These are phyloP conservation scores for Aspergillus sp. DNA, from an alignment of 2,329 filamentous ascomycete genomes.

Conservation along the genomic window DNA sequence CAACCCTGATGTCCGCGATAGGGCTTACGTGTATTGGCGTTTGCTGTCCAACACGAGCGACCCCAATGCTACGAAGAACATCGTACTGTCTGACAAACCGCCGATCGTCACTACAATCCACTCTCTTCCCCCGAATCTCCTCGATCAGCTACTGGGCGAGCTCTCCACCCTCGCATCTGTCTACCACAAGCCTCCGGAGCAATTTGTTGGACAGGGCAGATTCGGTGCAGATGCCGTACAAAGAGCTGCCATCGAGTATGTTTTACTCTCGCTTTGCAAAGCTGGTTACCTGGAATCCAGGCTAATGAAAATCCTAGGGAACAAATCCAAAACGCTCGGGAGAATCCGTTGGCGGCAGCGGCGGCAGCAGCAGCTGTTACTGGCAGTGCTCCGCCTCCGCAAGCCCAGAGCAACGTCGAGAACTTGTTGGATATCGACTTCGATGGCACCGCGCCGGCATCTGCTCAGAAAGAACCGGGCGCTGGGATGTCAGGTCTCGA, in stretches of 20 bases:
- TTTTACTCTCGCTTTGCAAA: constrained; percentile 22
- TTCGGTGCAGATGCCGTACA: constrained; percentile 94
- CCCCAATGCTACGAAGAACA: constrained; percentile 85
- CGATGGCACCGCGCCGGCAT: constrained; percentile 90
- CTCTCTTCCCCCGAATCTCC: constrained; percentile 75
- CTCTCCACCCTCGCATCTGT: constrained; percentile 94
- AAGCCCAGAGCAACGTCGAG: constrained; percentile 76
- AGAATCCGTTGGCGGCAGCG: constrained; percentile 90
- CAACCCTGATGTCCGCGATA: constrained; percentile 94
- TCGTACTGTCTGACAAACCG: constrained; percentile 91
- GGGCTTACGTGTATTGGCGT: constrained; percentile 98
- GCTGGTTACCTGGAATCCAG: not conserved
- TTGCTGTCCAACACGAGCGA: constrained; percentile 79
- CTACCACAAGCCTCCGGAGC: constrained; percentile 96
- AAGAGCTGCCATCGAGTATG: constrained; percentile 83
- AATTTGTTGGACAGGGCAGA: constrained; percentile 94
- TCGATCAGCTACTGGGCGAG: constrained; percentile 88
- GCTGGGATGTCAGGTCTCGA: constrained; percentile 66
- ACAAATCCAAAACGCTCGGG: constrained; percentile 84
- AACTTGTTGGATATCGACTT: constrained; percentile 97
- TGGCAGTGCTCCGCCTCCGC: constrained; percentile 53
- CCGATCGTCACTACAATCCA: constrained; percentile 93
- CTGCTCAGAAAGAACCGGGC: constrained; percentile 66
- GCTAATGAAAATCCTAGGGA: constrained; percentile 55
- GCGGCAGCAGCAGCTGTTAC: constrained; percentile 66